phyloP scores from a whole-genome alignment of 805 yeast genomes.

The Pichia nanzhaoensis region DNA sequence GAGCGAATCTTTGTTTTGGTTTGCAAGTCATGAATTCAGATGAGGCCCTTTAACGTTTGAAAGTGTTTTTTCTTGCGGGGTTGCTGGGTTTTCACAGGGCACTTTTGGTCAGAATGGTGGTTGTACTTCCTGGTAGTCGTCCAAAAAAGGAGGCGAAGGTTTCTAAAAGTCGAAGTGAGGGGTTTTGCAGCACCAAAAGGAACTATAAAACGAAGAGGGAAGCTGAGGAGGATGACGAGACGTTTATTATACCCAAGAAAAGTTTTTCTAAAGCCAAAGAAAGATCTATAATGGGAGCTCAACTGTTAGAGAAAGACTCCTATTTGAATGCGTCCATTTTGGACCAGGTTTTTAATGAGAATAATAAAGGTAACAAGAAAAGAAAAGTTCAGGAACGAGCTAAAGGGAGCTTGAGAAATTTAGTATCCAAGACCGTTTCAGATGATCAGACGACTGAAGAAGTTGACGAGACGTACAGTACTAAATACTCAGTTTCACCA shows the following conservation, averaged over 20 bases:
- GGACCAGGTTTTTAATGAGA: constrained; percentile 7
- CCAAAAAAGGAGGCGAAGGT: too few species aligned
- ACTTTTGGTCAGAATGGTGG: too few species aligned
- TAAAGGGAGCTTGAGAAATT: background rate
- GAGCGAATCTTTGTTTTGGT: too few species aligned
- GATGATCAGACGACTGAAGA: constrained; percentile 9
- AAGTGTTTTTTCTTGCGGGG: too few species aligned
- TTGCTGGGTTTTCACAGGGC: too few species aligned
- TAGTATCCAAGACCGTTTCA: background rate
- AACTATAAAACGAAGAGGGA: too few species aligned
- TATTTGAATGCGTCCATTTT: constrained; percentile 8
- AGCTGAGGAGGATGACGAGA: too few species aligned
- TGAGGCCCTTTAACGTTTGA: too few species aligned
- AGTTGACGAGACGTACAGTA: constrained; percentile 14
- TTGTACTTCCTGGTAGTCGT: too few species aligned
- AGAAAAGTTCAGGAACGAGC: background rate
- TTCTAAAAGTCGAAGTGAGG: too few species aligned
- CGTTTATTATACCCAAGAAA: background rate
- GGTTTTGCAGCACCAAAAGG: too few species aligned
- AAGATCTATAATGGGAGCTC: constrained; percentile 1
- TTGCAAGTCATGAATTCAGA: too few species aligned
- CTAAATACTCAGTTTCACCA: constrained; percentile 15
- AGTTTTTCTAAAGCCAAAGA: background rate
- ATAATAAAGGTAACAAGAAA: constrained; percentile 1
- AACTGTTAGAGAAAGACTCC: background rate